A percentile compares a stretch with the other conserved stretches of the same genome.
phyloP scores from a whole-genome alignment of 805 yeast species.

The Priceomyces castillae region DNA sequence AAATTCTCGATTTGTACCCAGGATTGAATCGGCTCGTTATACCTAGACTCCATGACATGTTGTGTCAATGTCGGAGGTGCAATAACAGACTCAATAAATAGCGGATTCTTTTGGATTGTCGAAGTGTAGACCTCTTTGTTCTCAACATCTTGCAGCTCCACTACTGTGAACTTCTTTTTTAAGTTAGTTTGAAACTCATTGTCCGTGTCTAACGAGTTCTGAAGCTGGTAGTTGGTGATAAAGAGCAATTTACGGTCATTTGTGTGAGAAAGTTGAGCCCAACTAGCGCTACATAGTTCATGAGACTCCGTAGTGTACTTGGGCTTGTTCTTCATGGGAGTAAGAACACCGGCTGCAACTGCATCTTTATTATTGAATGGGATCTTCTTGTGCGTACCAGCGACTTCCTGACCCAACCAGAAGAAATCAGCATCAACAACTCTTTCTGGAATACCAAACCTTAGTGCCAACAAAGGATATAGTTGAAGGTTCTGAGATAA shows the following conservation, averaged over 20 bases:
- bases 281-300: constrained; percentile 37
- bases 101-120: constrained; percentile 19
- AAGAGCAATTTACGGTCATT: constrained; percentile 25
- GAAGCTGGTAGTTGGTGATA: constrained; percentile 35
- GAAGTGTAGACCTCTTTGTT: constrained; percentile 6
- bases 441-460: constrained; percentile 15
- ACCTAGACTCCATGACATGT: constrained; percentile 13
- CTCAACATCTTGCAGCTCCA: neutral
- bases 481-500: constrained; percentile 24
- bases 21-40: constrained; percentile 26
- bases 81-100: constrained; percentile 21
- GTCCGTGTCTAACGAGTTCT: constrained; percentile 21
- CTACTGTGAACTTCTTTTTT: constrained; percentile 2
- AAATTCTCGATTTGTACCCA: constrained; percentile 22
- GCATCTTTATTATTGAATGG: constrained; percentile 26
- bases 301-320: constrained; percentile 18
- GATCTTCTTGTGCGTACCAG: constrained; percentile 20
- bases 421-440: constrained; percentile 22
- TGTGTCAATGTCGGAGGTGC: constrained; percentile 22
- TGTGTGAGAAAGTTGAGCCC: constrained; percentile 31
- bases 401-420: constrained; percentile 35
- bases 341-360: constrained; percentile 28
- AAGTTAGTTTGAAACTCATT: constrained; percentile 8
- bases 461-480: constrained; percentile 17
- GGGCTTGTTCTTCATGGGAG: constrained; percentile 26